phyloP scores from a whole-genome alignment of 2,329 filamentous ascomycete species.

The Fusarium duplospermum region DNA sequence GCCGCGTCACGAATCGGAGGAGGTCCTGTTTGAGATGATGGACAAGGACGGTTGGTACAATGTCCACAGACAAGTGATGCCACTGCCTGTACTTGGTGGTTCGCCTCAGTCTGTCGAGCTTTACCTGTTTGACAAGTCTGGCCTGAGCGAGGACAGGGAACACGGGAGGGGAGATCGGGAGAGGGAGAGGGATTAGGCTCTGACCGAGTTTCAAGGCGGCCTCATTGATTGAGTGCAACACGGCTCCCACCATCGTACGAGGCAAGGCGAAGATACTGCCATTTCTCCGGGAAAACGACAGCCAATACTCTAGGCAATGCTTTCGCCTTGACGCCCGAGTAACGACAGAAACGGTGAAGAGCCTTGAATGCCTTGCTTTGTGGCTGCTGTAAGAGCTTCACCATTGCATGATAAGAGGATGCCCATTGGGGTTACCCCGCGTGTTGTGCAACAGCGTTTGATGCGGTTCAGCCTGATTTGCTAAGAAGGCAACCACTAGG shows the following conservation, averaged over 20 bases:
- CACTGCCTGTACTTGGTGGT: slow-evolving; percentile 59
- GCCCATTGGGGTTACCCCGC: slow-evolving; percentile 43
- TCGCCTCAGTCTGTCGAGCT: slow-evolving; percentile 62
- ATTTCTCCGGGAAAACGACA: slow-evolving; percentile 10
- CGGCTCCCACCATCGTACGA: neutral
- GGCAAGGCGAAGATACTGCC: slow-evolving; percentile 26
- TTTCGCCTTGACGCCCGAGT: slow-evolving; percentile 19
- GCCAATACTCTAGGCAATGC: slow-evolving; percentile 33
- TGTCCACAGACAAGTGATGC: slow-evolving; percentile 54
- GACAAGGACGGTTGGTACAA: slow-evolving; percentile 57
- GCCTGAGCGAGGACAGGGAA: slow-evolving; percentile 35
- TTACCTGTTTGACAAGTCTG: slow-evolving; percentile 60
- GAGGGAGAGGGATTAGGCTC: slow-evolving; percentile 16
- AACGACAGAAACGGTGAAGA: neutral
- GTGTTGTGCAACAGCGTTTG: slow-evolving; percentile 33
- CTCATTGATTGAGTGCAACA: slow-evolving; percentile 9
- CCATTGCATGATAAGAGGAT: slow-evolving; percentile 33
- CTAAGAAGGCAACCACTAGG: slow-evolving; percentile 26
- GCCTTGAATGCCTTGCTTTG: slow-evolving; percentile 1
- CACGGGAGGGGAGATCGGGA: neutral
- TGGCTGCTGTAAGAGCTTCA: neutral
- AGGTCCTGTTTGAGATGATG: slow-evolving; percentile 61
- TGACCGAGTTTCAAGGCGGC: slow-evolving; percentile 15
- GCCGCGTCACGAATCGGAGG: slow-evolving; percentile 65
- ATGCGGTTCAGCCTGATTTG: slow-evolving; percentile 39